Percentiles rank a stretch among this genome's conserved stretches.
Evolutionary conservation across 805 yeast species (phyloP).

Genomic region (Ogataea nitratoaversa): DNA sequence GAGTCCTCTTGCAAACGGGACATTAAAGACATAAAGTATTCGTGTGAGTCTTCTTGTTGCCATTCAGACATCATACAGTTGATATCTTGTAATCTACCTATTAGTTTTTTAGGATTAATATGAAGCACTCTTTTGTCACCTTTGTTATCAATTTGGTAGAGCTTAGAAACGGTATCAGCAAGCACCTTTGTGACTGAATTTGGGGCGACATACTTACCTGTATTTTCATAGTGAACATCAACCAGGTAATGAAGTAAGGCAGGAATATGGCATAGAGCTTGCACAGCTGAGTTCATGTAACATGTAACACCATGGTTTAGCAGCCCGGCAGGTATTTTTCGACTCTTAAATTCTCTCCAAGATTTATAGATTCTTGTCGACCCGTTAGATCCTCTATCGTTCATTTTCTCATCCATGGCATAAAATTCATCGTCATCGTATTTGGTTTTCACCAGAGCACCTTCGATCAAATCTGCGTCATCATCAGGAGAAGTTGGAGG

Average conservation of each 20-base stretch:
- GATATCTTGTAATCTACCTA: slow-evolving; percentile 70
- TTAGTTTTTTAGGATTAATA: slow-evolving; percentile 72
- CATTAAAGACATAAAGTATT: slow-evolving; percentile 89
- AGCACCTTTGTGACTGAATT: slow-evolving; percentile 61
- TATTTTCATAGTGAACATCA: slow-evolving; percentile 56
- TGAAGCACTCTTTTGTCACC: slow-evolving; percentile 37
- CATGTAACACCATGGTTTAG: slow-evolving; percentile 94
- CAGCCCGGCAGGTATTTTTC: slow-evolving; percentile 66
- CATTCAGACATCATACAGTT: slow-evolving; percentile 96
- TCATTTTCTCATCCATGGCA: slow-evolving; percentile 49
- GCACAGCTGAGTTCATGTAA: slow-evolving; percentile 93
- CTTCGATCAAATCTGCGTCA: slow-evolving; percentile 13
- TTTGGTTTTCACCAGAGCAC: slow-evolving; percentile 15
- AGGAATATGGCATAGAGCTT: slow-evolving; percentile 85
- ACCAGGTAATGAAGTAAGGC: slow-evolving; percentile 80
- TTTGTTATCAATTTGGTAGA: slow-evolving; percentile 59
- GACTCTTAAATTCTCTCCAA: slow-evolving; percentile 54
- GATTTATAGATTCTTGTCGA: slow-evolving; percentile 61
- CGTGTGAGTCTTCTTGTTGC: slow-evolving; percentile 98
- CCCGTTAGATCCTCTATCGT: slow-evolving; percentile 62
- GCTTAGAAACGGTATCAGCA: slow-evolving; percentile 63
- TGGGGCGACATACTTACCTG: slow-evolving; percentile 40
- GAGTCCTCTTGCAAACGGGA: slow-evolving; percentile 87
- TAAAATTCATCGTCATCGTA: slow-evolving; percentile 41
- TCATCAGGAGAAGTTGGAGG: slow-evolving; percentile 36